Evolutionary conservation across 768 basidiomycete species (phyloP), one percentile per base, ranked within the genome.

Genomic region (Ramaria rubella): DNA sequence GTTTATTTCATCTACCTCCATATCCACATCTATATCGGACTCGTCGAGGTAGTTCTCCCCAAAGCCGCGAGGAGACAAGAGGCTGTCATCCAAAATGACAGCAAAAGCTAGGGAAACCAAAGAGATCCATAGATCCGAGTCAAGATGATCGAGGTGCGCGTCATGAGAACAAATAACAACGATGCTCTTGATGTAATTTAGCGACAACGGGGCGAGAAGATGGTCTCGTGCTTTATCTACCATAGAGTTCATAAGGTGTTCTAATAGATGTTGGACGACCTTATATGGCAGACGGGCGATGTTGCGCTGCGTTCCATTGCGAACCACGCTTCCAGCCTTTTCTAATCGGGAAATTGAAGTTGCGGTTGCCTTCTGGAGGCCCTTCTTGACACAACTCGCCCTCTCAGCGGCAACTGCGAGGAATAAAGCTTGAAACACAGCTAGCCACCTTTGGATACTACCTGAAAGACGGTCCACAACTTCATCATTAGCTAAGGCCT

Each of bases 141-240:
- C 81, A 51, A 94, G 64, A 62, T 86, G 82, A 43, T 94, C 87
- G 55, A 94, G 73, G 69, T 97, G 94, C 2, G 91, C 85, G 2
- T 72, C 67, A 68, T 82, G 86, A 56, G 73, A 72, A 51, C 90
- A 71, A 8, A 97, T 65, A 57, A 72, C 74, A 55, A 80, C 80
- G 49, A 96, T 73, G 0, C 87, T 77, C 67, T 94, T 94, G 55
- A 87, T 75, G 67, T 92, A 94, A 68, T 94, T 83, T 60, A 90
- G 69, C 11, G 89, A 83, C 3, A 92, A 76, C 0, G 84, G 81
- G 3, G 73, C 64, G 58, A 85, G 76, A 14, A 96, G 71, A 33
- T 74, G 65, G 38, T 44, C 52, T 34, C 45, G 21, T 34, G 76
- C 74, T 21, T 75, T 72, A 63, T 81, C 64, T 4, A 81, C 72